phyloP scores from a whole-genome alignment of 495 filamentous ascomycete genomes.

The Talaromyces proteolyticus region DNA sequence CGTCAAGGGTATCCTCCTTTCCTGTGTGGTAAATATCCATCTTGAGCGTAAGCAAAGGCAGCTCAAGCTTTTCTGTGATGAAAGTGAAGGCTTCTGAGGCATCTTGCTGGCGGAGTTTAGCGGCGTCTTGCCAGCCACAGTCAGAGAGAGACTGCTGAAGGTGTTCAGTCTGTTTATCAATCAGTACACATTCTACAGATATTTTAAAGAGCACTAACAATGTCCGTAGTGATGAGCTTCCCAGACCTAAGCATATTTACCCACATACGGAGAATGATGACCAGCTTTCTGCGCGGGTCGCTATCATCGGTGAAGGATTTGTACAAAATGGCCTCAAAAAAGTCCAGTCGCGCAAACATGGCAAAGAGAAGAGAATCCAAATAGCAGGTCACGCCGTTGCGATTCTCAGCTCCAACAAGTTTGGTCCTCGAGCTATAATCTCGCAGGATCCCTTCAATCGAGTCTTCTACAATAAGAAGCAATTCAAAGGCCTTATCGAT shows the following conservation, averaged over 20 bases:
- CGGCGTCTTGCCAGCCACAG: constrained; percentile 88
- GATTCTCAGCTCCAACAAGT: constrained; percentile 83
- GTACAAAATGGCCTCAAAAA: constrained; percentile 86
- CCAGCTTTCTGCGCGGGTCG: constrained; percentile 65
- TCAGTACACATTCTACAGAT: constrained; percentile 19
- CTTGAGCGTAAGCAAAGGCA: constrained; percentile 86
- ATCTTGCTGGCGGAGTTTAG: constrained; percentile 75
- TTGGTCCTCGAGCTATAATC: constrained; percentile 62
- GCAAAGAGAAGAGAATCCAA: constrained; percentile 89
- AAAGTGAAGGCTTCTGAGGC: constrained; percentile 93
- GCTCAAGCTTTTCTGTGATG: constrained; percentile 79
- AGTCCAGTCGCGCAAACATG: constrained; percentile 87
- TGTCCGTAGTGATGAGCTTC: constrained; percentile 76
- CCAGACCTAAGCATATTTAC: constrained; percentile 86
- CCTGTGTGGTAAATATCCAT: constrained; percentile 94
- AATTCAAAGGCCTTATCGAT: constrained; percentile 69
- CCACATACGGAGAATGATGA: constrained; percentile 75
- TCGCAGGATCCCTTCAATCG: constrained; percentile 73
- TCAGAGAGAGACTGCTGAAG: constrained; percentile 77
- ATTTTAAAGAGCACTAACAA: constrained; percentile 49
- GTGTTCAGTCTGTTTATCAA: constrained; percentile 58
- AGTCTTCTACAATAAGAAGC: constrained; percentile 67
- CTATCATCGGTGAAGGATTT: constrained; percentile 54
- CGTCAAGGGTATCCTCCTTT: constrained; percentile 71
- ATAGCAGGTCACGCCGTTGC: constrained; percentile 83